A percentile compares a stretch with the other conserved stretches of the same genome.
Evolutionary conservation across 768 basidiomycete genomes (phyloP).

Genomic region (Lactarius psammicola): DNA sequence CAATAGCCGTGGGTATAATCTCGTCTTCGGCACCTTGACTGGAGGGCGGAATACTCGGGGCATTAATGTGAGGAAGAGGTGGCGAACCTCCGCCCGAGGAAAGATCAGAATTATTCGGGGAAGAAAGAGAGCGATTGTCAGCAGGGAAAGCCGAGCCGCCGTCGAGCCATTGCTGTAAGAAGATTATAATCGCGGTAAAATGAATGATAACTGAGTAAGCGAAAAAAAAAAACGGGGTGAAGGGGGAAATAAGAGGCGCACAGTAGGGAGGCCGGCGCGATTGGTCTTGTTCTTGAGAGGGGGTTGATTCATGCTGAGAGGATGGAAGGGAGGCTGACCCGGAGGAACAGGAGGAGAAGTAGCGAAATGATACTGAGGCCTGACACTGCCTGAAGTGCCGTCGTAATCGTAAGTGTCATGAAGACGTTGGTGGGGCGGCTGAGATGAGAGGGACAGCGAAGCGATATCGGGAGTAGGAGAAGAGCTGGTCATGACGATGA

Average conservation of each 20-base stretch:
- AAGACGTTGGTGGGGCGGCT: constrained; percentile 70
- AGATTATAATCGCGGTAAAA: constrained; percentile 6
- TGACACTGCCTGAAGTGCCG: constrained; percentile 48
- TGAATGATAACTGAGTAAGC: constrained; percentile 27
- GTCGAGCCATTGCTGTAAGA: constrained; percentile 81
- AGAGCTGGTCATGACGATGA: constrained; percentile 78
- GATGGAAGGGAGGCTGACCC: constrained; percentile 48
- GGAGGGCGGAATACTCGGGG: constrained; percentile 50
- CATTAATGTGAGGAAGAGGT: constrained; percentile 46
- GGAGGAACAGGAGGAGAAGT: constrained; percentile 57
- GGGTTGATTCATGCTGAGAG: constrained; percentile 60
- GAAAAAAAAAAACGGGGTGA: constrained; percentile 16
- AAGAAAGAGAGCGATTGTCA: constrained; percentile 81
- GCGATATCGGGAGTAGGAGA: constrained; percentile 73
- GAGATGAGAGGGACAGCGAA: constrained; percentile 66
- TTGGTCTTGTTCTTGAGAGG: constrained; percentile 73
- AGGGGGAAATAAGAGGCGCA: constrained; percentile 39
- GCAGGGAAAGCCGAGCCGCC: constrained; percentile 50
- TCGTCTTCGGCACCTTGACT: constrained; percentile 71
- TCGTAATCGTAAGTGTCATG: constrained; percentile 87
- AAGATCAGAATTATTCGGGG: constrained; percentile 85
- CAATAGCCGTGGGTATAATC: constrained; percentile 97
- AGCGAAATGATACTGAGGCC: constrained; percentile 68
- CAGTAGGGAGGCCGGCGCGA: constrained; percentile 71
- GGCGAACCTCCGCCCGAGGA: constrained; percentile 86